Evolutionary conservation across 148 eudicot species (phyloP).

Genomic region (Nepenthes gracilis): DNA sequence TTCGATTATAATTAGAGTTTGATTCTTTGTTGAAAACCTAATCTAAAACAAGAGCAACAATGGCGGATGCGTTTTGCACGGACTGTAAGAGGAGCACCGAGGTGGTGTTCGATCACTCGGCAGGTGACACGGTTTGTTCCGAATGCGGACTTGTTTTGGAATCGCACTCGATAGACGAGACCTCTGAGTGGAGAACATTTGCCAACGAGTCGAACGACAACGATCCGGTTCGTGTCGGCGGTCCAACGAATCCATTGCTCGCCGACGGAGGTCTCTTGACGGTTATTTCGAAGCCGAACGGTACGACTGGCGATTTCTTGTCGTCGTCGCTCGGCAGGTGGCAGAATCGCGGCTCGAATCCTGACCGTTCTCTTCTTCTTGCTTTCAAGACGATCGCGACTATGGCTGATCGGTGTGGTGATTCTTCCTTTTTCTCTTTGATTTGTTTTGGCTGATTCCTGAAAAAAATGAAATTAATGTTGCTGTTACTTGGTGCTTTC

Average conservation of each 20-base stretch:
- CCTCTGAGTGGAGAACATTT: slow-evolving; percentile 50
- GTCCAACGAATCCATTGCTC: slow-evolving; percentile 38
- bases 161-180: slow-evolving; percentile 45
- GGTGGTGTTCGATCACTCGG: slow-evolving; percentile 47
- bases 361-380: slow-evolving; percentile 34
- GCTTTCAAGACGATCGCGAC: slow-evolving; percentile 43
- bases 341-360: slow-evolving; percentile 44
- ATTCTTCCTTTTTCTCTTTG: not conserved
- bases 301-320: slow-evolving; percentile 26
- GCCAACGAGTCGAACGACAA: slow-evolving; percentile 53
- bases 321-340: slow-evolving; percentile 29
- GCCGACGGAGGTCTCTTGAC: slow-evolving; percentile 34
- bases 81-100: slow-evolving; percentile 37
- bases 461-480: not conserved
- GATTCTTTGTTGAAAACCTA: too few species aligned
- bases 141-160: slow-evolving; percentile 48
- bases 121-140: slow-evolving; percentile 49
- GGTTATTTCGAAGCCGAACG: slow-evolving; percentile 36
- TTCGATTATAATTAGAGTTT: too few species aligned
- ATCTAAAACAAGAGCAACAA: not conserved
- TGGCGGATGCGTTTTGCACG: slow-evolving; percentile 26
- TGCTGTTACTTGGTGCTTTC: not conserved
- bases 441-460: not conserved
- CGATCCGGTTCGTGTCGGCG: slow-evolving; percentile 50
- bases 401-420: slow-evolving; percentile 25